These are phyloP conservation scores for Raffaelea deltoideospora DNA, from an alignment of 2,329 filamentous ascomycete genomes.

Conservation along the genomic window DNA sequence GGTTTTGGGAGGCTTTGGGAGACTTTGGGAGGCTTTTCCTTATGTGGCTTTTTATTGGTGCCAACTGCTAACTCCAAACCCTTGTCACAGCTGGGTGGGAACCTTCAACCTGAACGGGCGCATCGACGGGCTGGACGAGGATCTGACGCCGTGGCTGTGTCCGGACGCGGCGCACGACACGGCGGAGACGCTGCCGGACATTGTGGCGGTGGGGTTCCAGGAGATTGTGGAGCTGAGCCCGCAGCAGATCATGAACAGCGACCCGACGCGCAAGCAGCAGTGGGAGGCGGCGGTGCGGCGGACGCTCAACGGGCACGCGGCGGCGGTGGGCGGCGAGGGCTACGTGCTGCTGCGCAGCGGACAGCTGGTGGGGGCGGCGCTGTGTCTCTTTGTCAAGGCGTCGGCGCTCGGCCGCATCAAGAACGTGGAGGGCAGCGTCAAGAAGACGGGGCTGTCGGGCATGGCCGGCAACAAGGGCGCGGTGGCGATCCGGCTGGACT, in stretches of 20 bases:
- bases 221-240: slow-evolving; percentile 97
- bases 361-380: slow-evolving; percentile 83
- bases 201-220: slow-evolving; percentile 86
- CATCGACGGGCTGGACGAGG: slow-evolving; percentile 59
- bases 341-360: slow-evolving; percentile 86
- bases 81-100: slow-evolving; percentile 40
- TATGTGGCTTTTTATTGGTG: neutral
- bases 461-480: slow-evolving; percentile 98
- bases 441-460: slow-evolving; percentile 87
- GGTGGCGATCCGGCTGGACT: slow-evolving; percentile 90
- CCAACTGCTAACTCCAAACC: neutral
- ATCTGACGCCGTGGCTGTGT: slow-evolving; percentile 77
- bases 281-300: slow-evolving; percentile 76
- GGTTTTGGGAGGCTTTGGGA: too few relatives aligned
- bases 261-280: slow-evolving; percentile 66
- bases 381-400: slow-evolving; percentile 80
- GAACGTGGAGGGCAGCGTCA: slow-evolving; percentile 90
- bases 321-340: slow-evolving; percentile 49
- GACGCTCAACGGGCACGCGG: slow-evolving; percentile 60
- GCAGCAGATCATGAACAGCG: slow-evolving; percentile 98
- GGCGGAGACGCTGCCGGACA: slow-evolving; percentile 55
- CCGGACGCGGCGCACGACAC: slow-evolving; percentile 32
- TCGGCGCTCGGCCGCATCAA: slow-evolving; percentile 71
- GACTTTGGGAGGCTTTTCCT: too few relatives aligned
- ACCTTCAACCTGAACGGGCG: slow-evolving; percentile 94